Base-by-base conservation (phyloP, 805 yeast species). In the Candida patagonica region DNA sequence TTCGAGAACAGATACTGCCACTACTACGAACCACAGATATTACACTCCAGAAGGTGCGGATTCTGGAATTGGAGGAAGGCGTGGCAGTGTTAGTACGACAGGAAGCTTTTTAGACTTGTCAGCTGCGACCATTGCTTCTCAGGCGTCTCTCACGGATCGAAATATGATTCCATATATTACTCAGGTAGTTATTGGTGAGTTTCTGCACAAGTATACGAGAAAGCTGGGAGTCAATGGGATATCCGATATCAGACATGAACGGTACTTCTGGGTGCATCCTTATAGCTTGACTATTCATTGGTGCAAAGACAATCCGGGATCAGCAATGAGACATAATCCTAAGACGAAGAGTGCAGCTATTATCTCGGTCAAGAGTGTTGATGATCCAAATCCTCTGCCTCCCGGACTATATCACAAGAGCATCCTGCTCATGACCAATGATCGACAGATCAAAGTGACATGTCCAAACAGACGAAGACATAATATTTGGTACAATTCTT, bases 201-300 rank as follows among this genome's bases (percentile, higher is more conserved):
- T 77, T 48, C 65, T 88, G 42, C 79, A 71, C 72, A 89, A 89
- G 60, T 88, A 88, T 57, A 84, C 80, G 57, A 76, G 92, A 43
- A 76, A 77, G 45, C 80, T 87, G 12, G 79, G 85, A 27, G 60
- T 69, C 6, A 53, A 53, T 31, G 70, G 80, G 1, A 70, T 85
- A 16, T 73, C 89, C 0, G 92, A 86, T 37, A 73, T 74, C 30
- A 73, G 96, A 44, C 98, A 89, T 55, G 92, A 82, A 55, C 72
- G 96, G 48, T 89, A 76, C 63, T 89, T 89, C 70, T 92, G 97
- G 97, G 75, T 92, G 33, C 95, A 89, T 61, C 97, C 98, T 2
- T 88, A 88, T 60, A 80, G 92, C 6, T 63, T 86, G 66, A 85
- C 95, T 0, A 66, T 89, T 35, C 87, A 85, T 60, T 89, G 98